Conservation (phyloP, 768 basidiomycete genomes). For the Boletus vermiculosoides region DNA sequence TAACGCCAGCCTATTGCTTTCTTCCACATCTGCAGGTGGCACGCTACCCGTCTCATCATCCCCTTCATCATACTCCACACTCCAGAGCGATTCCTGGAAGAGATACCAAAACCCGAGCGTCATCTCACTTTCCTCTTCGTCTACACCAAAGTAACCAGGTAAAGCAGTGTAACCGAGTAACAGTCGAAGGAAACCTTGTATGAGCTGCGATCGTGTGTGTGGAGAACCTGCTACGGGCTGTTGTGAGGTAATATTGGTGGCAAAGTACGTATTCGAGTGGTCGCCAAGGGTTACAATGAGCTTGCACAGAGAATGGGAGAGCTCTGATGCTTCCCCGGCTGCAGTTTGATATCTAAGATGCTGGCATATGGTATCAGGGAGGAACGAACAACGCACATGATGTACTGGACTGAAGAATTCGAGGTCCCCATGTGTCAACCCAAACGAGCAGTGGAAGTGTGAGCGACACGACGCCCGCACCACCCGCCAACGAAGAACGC, state of each 20-base stretch:
- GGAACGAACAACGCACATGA: conserved; percentile 31
- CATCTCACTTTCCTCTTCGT: conserved; percentile 87
- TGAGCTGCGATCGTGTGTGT: conserved; percentile 48
- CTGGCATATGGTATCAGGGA: not conserved
- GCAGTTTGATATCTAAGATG: not conserved
- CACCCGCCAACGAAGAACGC: conserved; percentile 69
- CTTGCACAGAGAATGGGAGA: conserved; percentile 74
- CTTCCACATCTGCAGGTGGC: conserved; percentile 21
- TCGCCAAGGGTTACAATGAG: conserved; percentile 81
- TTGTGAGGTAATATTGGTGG: conserved; percentile 58
- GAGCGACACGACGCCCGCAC: conserved; percentile 63
- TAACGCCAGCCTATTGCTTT: conserved; percentile 46
- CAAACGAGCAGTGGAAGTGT: conserved; percentile 88
- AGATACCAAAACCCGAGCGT: conserved; percentile 89
- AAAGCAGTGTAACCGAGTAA: conserved; percentile 73
- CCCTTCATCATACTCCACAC: conserved; percentile 49
- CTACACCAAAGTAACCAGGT: conserved; percentile 73
- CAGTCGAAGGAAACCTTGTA: conserved; percentile 69
- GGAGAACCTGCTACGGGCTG: conserved; percentile 34
- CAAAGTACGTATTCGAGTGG: conserved; percentile 79
- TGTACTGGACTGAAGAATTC: conserved; percentile 41
- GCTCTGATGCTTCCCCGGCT: conserved; percentile 43
- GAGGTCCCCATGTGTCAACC: conserved; percentile 55
- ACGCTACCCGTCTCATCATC: conserved; percentile 31
- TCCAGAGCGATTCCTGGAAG: conserved; percentile 86